Evolutionary conservation across 495 filamentous ascomycete species (phyloP).

Genomic region (Xylaria telfairii): DNA sequence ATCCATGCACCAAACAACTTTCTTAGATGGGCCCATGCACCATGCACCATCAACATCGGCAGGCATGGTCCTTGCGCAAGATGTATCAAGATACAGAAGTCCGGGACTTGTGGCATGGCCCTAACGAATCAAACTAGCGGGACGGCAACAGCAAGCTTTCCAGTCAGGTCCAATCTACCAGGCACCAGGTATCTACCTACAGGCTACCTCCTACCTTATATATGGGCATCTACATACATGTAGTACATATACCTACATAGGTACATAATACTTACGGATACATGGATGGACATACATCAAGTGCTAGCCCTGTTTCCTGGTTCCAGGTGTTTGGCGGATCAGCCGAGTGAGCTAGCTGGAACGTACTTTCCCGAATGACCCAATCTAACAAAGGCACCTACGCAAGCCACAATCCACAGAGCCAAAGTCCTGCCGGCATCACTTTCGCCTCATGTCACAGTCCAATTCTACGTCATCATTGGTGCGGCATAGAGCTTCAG

Average conservation of each 20-base stretch:
- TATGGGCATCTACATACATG: too few species aligned
- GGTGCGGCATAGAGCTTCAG: slow-evolving; percentile 15
- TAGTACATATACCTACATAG: too few species aligned
- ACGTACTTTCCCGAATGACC: not conserved
- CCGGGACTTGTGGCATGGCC: not conserved
- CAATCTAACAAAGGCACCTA: not conserved
- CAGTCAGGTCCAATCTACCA: too few species aligned
- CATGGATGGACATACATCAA: not conserved
- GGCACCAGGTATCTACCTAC: too few species aligned
- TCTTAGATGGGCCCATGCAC: too few species aligned
- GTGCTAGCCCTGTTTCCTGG: not conserved
- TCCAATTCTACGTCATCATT: slow-evolving; percentile 22
- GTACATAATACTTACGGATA: too few species aligned
- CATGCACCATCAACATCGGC: not conserved
- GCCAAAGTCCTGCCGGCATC: too few species aligned
- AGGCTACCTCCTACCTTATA: too few species aligned
- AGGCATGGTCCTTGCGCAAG: not conserved
- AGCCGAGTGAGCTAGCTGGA: not conserved
- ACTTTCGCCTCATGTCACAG: slow-evolving; percentile 3
- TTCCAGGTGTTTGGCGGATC: not conserved
- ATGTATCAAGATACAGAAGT: not conserved
- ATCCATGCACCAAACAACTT: not conserved
- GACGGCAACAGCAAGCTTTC: too few species aligned
- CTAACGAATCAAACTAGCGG: not conserved
- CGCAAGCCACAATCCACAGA: too few species aligned